Conservation (phyloP, 2,329 filamentous ascomycete genomes). For the Cercospora janseana region DNA sequence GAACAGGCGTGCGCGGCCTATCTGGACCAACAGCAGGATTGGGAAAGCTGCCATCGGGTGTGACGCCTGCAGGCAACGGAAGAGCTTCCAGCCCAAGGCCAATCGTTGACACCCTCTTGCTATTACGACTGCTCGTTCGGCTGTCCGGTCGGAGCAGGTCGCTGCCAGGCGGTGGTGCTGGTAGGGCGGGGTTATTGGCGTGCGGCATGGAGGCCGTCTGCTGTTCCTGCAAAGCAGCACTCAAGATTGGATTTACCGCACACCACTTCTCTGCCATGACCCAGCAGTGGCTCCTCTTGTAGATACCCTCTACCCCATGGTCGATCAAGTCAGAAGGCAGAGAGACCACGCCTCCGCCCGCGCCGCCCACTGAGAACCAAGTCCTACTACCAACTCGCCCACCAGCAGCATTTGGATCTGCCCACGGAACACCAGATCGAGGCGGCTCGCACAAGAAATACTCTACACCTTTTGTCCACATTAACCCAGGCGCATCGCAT, state of each 20-base stretch:
- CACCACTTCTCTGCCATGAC: conserved; percentile 62
- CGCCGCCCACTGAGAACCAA: conserved; percentile 70
- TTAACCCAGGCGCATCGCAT: conserved; percentile 69
- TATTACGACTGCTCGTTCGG: conserved; percentile 22
- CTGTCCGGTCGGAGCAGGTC: conserved; percentile 24
- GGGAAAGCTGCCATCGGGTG: conserved; percentile 36
- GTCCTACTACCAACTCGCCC: conserved; percentile 46
- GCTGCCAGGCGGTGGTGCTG: conserved; percentile 24
- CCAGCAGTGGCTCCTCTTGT: conserved; percentile 69
- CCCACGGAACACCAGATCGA: conserved; percentile 71
- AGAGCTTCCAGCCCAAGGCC: conserved; percentile 49
- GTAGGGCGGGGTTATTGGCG: conserved; percentile 18
- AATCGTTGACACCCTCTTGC: conserved; percentile 46
- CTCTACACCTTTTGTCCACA: conserved; percentile 69
- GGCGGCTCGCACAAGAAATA: conserved; percentile 79
- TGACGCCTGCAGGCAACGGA: conserved; percentile 46
- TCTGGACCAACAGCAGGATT: conserved; percentile 18
- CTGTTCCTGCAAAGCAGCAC: conserved; percentile 32
- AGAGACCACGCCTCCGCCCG: conserved; percentile 60
- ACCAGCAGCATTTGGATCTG: conserved; percentile 54
- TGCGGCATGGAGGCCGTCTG: conserved; percentile 16
- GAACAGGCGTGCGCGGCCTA: conserved; percentile 32
- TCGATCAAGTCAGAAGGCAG: conserved; percentile 64
- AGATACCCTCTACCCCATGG: conserved; percentile 66
- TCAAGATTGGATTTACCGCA: conserved; percentile 40